Conservation (phyloP, 345 rosid genomes). For the Brassica nigra region DNA sequence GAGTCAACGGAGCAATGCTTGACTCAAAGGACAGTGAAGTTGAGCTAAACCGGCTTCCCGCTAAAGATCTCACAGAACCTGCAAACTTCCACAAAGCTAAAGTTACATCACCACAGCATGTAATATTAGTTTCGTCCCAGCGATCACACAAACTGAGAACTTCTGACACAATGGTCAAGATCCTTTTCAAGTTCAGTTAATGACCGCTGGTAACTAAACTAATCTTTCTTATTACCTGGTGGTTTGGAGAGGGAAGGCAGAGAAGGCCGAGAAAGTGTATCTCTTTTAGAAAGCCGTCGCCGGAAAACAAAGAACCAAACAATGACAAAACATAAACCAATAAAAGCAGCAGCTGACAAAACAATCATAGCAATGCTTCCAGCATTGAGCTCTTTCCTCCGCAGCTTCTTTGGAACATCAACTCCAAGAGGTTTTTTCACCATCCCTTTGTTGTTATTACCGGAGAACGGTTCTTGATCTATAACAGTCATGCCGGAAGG, state of each 20-base stretch:
- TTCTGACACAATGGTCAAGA: too few relatives aligned
- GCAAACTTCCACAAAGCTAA: conserved; percentile 24
- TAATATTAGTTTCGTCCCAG: too few relatives aligned
- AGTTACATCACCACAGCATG: too few relatives aligned
- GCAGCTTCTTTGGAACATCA: conserved; percentile 60
- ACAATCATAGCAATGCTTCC: conserved; percentile 67
- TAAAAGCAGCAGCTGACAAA: conserved; percentile 61
- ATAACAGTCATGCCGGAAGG: conserved; percentile 52
- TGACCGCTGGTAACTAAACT: too few relatives aligned
- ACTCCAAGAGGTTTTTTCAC: conserved; percentile 79
- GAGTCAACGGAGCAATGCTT: conserved; percentile 72
- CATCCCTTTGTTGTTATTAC: conserved; percentile 46
- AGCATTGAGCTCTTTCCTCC: conserved; percentile 52
- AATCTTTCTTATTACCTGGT: conserved; percentile 49
- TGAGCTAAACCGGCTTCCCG: conserved; percentile 71
- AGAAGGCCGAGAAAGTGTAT: conserved; percentile 46
- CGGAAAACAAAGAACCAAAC: conserved; percentile 62
- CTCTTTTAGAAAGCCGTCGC: conserved; percentile 39
- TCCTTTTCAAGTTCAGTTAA: too few relatives aligned
- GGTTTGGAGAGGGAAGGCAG: conserved; percentile 63
- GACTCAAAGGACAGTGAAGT: conserved; percentile 81
- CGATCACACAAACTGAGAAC: too few relatives aligned
- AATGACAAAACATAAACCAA: conserved; percentile 57
- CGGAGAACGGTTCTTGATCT: conserved; percentile 68
- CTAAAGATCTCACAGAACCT: conserved; percentile 63